Percentiles rank a stretch among this genome's conserved stretches.
phyloP scores from a whole-genome alignment of 2,329 filamentous ascomycete species.

The Trichoderma lentiforme region DNA sequence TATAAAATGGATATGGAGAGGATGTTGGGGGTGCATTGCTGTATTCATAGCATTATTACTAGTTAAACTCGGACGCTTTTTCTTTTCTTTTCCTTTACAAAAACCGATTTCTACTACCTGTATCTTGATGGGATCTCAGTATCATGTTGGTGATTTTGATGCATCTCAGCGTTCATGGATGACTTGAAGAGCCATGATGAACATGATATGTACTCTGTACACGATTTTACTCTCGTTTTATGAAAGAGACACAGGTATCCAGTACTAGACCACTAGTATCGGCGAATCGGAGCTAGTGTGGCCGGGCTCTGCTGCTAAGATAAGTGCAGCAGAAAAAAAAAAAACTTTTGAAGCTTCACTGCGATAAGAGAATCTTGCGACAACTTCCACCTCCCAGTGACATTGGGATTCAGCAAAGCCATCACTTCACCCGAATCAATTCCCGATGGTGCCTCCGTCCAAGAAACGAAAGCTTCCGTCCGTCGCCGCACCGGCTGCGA shows the following conservation, averaged over 20 bases:
- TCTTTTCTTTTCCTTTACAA: background rate
- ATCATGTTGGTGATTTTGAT: background rate
- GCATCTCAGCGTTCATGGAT: background rate
- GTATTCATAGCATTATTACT: constrained; percentile 17
- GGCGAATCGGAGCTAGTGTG: constrained; percentile 12
- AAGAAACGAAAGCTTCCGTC: constrained; percentile 41
- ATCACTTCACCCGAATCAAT: background rate
- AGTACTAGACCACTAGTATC: background rate
- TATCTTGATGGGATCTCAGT: background rate
- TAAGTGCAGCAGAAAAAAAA: constrained; percentile 2
- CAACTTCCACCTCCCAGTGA: background rate
- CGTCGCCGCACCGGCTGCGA: constrained; percentile 32
- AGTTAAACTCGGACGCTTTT: background rate
- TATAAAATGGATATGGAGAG: constrained; percentile 11
- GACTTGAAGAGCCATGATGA: background rate
- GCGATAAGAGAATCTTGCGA: background rate
- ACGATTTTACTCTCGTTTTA: background rate
- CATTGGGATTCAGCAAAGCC: background rate
- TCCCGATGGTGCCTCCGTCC: constrained; percentile 32
- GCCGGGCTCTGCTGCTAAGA: background rate
- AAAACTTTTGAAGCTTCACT: constrained; percentile 10
- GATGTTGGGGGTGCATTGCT: constrained; percentile 3
- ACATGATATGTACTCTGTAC: background rate
- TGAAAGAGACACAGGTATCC: background rate
- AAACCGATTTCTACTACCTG: background rate